phyloP scores from a whole-genome alignment of 768 basidiomycete genomes.

The Cystobasidium onofrii region DNA sequence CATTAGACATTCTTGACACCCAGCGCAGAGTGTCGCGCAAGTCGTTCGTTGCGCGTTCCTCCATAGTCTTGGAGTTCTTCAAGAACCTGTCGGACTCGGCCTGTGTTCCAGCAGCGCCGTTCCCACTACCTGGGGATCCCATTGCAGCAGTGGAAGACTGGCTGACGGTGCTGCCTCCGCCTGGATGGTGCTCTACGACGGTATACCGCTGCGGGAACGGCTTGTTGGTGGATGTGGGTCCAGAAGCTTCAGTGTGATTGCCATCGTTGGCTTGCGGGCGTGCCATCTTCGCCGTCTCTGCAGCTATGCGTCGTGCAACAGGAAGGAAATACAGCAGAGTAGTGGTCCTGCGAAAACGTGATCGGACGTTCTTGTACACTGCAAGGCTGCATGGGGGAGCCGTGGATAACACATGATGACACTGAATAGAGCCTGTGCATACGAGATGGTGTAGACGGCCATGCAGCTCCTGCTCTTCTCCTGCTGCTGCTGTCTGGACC shows the following conservation, averaged over 20 bases:
- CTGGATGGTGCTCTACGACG: conserved; percentile 9
- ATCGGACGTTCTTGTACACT: neutral
- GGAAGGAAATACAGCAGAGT: neutral
- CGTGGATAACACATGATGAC: no score
- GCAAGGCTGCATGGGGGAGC: no score
- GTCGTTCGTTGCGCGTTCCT: conserved; percentile 10
- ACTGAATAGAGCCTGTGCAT: no score
- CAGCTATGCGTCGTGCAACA: no score
- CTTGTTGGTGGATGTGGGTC: no score
- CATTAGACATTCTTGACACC: conserved; percentile 7
- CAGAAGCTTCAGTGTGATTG: no score
- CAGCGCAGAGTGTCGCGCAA: conserved; percentile 15
- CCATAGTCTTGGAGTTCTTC: conserved; percentile 14
- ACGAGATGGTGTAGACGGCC: no score
- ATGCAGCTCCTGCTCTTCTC: neutral
- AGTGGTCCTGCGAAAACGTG: neutral
- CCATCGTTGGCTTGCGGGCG: neutral
- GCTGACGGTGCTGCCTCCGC: neutral
- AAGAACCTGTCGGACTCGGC: neutral
- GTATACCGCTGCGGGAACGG: conserved; percentile 13
- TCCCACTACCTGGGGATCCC: neutral
- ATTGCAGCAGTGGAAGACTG: neutral
- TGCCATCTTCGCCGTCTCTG: neutral
- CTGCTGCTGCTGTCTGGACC: no score
- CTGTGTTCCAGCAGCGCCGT: neutral